phyloP scores from a whole-genome alignment of 192 early-diverging fungal genomes.

The Coemansia aciculifera region DNA sequence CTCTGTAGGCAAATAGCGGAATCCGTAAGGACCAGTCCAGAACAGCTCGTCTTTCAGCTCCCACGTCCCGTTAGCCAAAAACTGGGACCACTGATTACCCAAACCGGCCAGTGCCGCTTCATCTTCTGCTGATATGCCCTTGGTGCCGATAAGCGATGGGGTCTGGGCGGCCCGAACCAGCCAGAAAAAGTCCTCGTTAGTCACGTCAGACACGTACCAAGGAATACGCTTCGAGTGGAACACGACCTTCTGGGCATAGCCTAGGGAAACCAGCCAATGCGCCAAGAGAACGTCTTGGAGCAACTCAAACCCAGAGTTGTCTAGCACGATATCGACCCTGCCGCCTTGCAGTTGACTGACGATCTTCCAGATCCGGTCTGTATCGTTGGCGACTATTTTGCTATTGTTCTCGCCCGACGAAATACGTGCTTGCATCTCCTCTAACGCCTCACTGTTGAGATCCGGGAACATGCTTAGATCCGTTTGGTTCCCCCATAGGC shows the following conservation, averaged over 20 bases:
- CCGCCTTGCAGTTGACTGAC: slow-evolving; percentile 55
- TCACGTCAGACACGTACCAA: slow-evolving; percentile 98
- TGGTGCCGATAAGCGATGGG: slow-evolving; percentile 22
- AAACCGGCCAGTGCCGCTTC: slow-evolving; percentile 56
- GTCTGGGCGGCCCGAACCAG: slow-evolving; percentile 39
- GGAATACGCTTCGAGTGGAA: slow-evolving; percentile 89
- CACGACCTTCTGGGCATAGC: slow-evolving; percentile 64
- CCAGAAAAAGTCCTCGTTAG: slow-evolving; percentile 76
- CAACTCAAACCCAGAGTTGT: slow-evolving; percentile 94
- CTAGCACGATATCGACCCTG: slow-evolving; percentile 82
- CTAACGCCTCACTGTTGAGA: slow-evolving; percentile 65
- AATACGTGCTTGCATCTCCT: slow-evolving; percentile 65
- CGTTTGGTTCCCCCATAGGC: slow-evolving; percentile 89
- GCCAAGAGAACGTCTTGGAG: slow-evolving; percentile 86
- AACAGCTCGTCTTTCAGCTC: slow-evolving; percentile 70
- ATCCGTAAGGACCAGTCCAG: slow-evolving; percentile 85
- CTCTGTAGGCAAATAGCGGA: slow-evolving; percentile 71
- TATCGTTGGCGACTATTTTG: slow-evolving; percentile 75
- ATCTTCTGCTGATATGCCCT: slow-evolving; percentile 24
- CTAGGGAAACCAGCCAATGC: slow-evolving; percentile 73
- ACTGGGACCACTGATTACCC: slow-evolving; percentile 65
- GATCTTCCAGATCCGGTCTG: slow-evolving; percentile 63
- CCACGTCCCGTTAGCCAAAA: slow-evolving; percentile 67
- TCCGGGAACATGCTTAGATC: slow-evolving; percentile 80
- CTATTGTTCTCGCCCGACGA: slow-evolving; percentile 48